A percentile compares a stretch with the other conserved stretches of the same genome.
These are phyloP conservation scores for Albizia julibrissin DNA, from an alignment of 306 rosid species.

Conservation along the genomic window DNA sequence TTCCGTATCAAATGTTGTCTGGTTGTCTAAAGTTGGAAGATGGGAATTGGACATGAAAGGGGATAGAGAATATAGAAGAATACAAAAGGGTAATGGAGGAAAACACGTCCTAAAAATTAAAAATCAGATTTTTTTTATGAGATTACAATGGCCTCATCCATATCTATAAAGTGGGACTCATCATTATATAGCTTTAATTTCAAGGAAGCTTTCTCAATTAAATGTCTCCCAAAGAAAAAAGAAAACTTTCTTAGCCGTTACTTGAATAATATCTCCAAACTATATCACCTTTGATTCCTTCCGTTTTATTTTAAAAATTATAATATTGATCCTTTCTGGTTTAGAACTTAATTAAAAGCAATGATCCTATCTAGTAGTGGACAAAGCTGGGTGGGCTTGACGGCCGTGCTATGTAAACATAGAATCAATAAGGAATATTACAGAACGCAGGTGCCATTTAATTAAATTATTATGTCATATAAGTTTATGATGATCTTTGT, in stretches of 20 bases:
- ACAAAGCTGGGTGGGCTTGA: too few relatives aligned
- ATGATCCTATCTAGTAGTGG: too few relatives aligned
- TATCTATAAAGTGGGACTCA: background rate
- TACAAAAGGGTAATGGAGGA: background rate
- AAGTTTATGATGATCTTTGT: too few relatives aligned
- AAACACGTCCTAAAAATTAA: background rate
- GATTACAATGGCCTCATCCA: too few relatives aligned
- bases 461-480: too few relatives aligned
- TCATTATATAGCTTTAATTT: background rate
- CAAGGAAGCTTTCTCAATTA: background rate
- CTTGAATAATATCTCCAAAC: background rate
- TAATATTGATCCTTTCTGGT: background rate
- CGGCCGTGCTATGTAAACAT: too few relatives aligned
- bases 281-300: background rate
- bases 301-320: background rate
- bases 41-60: too few relatives aligned
- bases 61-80: background rate
- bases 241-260: background rate
- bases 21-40: too few relatives aligned
- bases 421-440: too few relatives aligned
- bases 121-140: background rate
- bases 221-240: background rate
- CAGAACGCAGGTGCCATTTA: too few relatives aligned
- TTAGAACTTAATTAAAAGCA: background rate
- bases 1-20: background rate